Evolutionary conservation across 2,329 filamentous ascomycete species (phyloP).

Genomic region (Aspergillus vadensis): DNA sequence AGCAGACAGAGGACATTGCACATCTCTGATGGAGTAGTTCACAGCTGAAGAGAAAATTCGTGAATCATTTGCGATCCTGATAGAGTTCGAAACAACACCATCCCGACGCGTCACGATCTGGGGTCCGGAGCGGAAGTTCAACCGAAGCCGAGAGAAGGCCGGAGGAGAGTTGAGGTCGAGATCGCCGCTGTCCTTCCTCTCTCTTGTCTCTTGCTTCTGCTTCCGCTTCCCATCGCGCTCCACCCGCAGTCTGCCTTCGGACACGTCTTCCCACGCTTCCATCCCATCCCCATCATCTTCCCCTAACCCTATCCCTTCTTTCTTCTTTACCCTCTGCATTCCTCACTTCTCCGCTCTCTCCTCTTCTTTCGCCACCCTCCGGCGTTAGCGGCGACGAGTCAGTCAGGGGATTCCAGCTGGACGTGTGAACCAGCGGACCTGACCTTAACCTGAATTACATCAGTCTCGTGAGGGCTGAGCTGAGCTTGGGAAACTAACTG

Average conservation of each 20-base stretch:
- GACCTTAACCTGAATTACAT: conserved; percentile 16
- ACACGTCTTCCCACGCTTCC: conserved; percentile 21
- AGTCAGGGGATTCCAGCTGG: conserved; percentile 20
- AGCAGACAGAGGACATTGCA: too few species aligned
- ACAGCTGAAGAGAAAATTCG: background rate
- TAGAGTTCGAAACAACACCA: too few species aligned
- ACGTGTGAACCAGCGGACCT: conserved; percentile 18
- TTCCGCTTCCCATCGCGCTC: conserved; percentile 21
- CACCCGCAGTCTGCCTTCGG: conserved; percentile 15
- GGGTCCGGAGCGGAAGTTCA: conserved; percentile 3
- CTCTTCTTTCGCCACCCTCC: background rate
- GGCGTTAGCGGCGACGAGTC: conserved; percentile 14
- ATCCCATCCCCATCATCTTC: background rate
- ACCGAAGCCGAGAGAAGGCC: background rate
- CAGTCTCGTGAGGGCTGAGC: conserved; percentile 14
- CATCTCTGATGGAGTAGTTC: background rate
- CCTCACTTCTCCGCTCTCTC: background rate
- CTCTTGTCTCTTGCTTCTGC: conserved; percentile 9
- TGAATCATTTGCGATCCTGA: background rate
- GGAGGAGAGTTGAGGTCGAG: background rate
- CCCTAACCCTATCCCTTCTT: background rate
- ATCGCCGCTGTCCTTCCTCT: conserved; percentile 19
- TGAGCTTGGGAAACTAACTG: conserved; percentile 13
- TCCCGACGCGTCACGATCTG: background rate
- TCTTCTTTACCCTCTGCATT: background rate